Evolutionary conservation across 768 basidiomycete genomes (phyloP).

Genomic region (Plicaturopsis crispa): DNA sequence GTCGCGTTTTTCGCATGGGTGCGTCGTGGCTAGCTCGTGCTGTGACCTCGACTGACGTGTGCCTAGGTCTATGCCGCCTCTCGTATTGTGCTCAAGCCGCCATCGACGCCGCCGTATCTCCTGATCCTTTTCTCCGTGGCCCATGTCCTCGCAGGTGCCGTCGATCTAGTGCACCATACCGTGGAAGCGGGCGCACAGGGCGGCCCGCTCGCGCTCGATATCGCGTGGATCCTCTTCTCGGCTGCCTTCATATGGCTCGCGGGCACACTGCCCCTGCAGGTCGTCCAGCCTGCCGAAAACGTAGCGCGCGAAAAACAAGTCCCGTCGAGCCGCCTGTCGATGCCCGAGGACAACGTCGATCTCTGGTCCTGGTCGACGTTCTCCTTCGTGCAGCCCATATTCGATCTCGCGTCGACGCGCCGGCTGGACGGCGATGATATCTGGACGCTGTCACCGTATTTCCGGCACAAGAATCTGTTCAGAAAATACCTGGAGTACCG

Average conservation of each 20-base stretch:
- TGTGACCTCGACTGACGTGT: slow-evolving; percentile 3
- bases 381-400: slow-evolving; percentile 57
- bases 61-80: slow-evolving; percentile 38
- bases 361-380: slow-evolving; percentile 63
- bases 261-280: slow-evolving; percentile 50
- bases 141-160: slow-evolving; percentile 27
- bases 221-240: slow-evolving; percentile 26
- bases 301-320: slow-evolving; percentile 43
- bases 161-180: slow-evolving; percentile 26
- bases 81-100: slow-evolving; percentile 30
- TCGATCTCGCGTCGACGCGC: slow-evolving; percentile 31
- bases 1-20: slow-evolving; percentile 44
- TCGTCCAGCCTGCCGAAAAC: slow-evolving; percentile 33
- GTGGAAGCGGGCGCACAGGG: slow-evolving; percentile 10
- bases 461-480: slow-evolving; percentile 62
- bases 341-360: slow-evolving; percentile 58
- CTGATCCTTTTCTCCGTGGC: slow-evolving; percentile 33
- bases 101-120: slow-evolving; percentile 45
- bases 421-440: slow-evolving; percentile 35
- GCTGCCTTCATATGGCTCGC: slow-evolving; percentile 37
- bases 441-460: slow-evolving; percentile 61
- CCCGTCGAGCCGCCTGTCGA: slow-evolving; percentile 40
- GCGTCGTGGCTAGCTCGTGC: slow-evolving; percentile 13
- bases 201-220: slow-evolving; percentile 14
- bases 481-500: slow-evolving; percentile 52